Evolutionary conservation across 176 grass and related monocot genomes (phyloP), one percentile per base, ranked within the genome.

Genomic region (Tuctoria greenei): DNA sequence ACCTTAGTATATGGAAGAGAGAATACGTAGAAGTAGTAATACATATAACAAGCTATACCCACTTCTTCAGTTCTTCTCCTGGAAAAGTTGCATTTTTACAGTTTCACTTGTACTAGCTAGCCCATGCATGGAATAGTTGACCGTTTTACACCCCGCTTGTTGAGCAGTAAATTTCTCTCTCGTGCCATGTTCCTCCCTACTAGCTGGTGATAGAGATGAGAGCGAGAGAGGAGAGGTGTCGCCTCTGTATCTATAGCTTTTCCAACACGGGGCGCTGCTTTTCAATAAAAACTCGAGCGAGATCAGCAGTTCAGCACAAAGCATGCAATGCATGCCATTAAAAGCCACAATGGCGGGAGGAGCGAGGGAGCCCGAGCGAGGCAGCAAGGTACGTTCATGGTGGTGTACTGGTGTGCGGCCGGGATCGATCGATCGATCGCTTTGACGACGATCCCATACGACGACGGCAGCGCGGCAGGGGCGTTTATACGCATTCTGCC

Each of bases 401-500:
- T 13, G 10, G 43, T 45, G 43, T 13, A 11, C 43, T 13, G 10
- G 43, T 45, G 43, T 13, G 43, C 43, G 1, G 43, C 31, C 31
- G 11, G 43, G 43, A 14, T 16, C n/a, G 65, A 47, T 31, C n/a
- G n/a, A n/a, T n/a, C 3, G 26, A 50, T 35, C 8, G 8, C 7
- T 8, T 13, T 4, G 54, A 10, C 51, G 44, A 21, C 28, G 44
- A 38, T 40, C 5, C 47, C 16, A 50, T 18, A 60, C 44, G 62
- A 25, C 25, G 67, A 3, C 4, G 21, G 75, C 34, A 74, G 57
- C 20, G 57, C 20, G 4, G 73, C 44, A 34, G 56, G 42, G 50
- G 76, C 75, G 76, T 80, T 84, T 81, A 88, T 84, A 66, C 28
- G 69, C 80, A 83, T 72, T 41, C 86, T 88, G 76, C 77, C 64